Conservation (phyloP, 2,329 filamentous ascomycete species). For the Magnaporthiopsis rhizophila region DNA sequence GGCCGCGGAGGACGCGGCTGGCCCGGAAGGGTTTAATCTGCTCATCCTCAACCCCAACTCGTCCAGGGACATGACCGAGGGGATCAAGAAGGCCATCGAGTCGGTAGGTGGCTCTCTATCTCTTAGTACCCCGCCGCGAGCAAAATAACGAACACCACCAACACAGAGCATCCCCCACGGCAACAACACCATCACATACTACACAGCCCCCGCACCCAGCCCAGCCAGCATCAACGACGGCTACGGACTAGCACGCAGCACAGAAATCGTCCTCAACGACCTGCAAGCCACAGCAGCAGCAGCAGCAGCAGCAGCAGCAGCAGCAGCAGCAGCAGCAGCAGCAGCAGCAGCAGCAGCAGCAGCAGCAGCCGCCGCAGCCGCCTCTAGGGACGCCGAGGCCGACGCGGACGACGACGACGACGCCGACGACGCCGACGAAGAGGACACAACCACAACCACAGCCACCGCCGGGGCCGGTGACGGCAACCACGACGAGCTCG, state of each 20-base stretch:
- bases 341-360: too few relatives aligned
- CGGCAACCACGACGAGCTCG: conserved; percentile 25
- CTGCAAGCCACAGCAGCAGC: conserved; percentile 21
- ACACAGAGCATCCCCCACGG: not conserved
- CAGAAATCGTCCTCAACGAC: conserved; percentile 51
- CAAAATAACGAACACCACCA: not conserved
- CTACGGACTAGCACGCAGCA: conserved; percentile 57
- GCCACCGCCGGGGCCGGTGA: conserved; percentile 2
- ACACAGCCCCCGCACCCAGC: conserved; percentile 55
- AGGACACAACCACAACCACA: too few relatives aligned
- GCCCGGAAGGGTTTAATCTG: conserved; percentile 23
- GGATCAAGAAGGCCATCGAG: conserved; percentile 42
- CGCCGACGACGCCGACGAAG: conserved; percentile 12
- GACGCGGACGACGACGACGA: too few relatives aligned
- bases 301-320: too few relatives aligned
- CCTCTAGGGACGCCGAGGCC: too few relatives aligned
- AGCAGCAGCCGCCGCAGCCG: too few relatives aligned
- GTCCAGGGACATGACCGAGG: conserved; percentile 62
- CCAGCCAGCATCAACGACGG: conserved; percentile 74
- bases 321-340: too few relatives aligned
- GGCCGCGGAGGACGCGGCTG: not conserved
- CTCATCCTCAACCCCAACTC: conserved; percentile 78
- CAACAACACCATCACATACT: conserved; percentile 46
- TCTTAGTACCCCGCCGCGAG: accelerated
- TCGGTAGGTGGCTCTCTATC: not conserved